Percentiles rank a stretch among this genome's conserved stretches.
These are phyloP conservation scores for Primulina huaijiensis DNA, from an alignment of 257 asterid genomes.

Conservation along the genomic window DNA sequence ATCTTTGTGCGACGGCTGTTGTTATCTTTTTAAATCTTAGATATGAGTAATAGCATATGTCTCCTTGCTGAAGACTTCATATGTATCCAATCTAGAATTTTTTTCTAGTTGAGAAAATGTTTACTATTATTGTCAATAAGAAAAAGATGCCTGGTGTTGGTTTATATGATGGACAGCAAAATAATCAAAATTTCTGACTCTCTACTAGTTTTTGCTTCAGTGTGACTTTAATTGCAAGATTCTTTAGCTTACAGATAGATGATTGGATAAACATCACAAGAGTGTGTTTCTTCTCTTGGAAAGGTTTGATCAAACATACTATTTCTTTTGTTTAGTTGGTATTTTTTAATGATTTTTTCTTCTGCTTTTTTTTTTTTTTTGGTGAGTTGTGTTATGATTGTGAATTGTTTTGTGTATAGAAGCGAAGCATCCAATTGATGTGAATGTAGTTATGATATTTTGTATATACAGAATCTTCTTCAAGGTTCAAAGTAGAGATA, in stretches of 20 bases:
- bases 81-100: background rate
- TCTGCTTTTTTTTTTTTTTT: too few relatives aligned
- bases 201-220: slow-evolving; percentile 4
- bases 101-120: background rate
- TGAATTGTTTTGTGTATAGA: background rate
- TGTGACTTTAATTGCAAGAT: slow-evolving; percentile 5
- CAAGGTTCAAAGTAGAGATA: background rate
- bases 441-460: background rate
- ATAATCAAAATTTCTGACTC: background rate
- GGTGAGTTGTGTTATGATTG: too few relatives aligned
- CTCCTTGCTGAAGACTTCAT: background rate
- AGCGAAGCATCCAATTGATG: background rate
- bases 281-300: background rate
- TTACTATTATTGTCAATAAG: background rate
- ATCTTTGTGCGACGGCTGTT: background rate
- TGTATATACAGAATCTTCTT: background rate
- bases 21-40: background rate
- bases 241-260: slow-evolving; percentile 1
- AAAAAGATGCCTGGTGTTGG: background rate
- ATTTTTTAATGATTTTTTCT: too few relatives aligned
- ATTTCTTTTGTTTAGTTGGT: background rate
- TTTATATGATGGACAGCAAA: slow-evolving; percentile 1
- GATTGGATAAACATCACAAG: background rate
- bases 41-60: background rate
- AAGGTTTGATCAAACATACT: background rate